Conservation (phyloP, 1,284 basidiomycete species). For the Cutaneotrichosporon curvatum region DNA sequence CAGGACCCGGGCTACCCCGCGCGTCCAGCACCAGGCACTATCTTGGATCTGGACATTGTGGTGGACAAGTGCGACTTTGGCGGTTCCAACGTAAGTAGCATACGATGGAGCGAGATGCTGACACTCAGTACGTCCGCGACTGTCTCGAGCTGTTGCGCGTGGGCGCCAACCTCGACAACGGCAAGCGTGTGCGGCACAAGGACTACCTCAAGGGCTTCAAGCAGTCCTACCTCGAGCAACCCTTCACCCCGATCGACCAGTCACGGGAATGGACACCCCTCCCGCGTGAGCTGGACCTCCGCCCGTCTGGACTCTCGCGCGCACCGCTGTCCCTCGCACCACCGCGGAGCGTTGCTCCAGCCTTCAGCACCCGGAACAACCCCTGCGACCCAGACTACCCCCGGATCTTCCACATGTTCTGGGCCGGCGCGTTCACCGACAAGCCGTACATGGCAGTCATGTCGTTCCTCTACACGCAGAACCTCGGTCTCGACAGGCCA, state of each 20-base stretch:
- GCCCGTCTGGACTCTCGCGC: conserved; percentile 26
- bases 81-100: conserved; percentile 51
- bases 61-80: conserved; percentile 85
- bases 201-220: conserved; percentile 54
- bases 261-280: conserved; percentile 7
- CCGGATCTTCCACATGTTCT: conserved; percentile 76
- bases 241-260: conserved; percentile 1
- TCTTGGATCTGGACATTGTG: conserved; percentile 76
- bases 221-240: conserved; percentile 52
- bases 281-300: not conserved
- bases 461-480: conserved; percentile 74
- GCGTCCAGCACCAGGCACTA: conserved; percentile 68
- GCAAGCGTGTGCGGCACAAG: conserved; percentile 54
- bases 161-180: conserved; percentile 60
- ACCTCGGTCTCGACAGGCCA: conserved; percentile 58
- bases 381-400: conserved; percentile 65
- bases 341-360: conserved; percentile 24
- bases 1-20: conserved; percentile 54
- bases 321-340: conserved; percentile 31
- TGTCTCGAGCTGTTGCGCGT: conserved; percentile 65
- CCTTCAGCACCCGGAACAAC: conserved; percentile 38
- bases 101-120: no score
- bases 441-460: conserved; percentile 72
- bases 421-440: conserved; percentile 75
- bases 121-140: conserved; percentile 62